Percentiles rank a stretch among this genome's conserved stretches.
Conservation (phyloP, 306 rosid genomes). For the Luffa acutangula region DNA sequence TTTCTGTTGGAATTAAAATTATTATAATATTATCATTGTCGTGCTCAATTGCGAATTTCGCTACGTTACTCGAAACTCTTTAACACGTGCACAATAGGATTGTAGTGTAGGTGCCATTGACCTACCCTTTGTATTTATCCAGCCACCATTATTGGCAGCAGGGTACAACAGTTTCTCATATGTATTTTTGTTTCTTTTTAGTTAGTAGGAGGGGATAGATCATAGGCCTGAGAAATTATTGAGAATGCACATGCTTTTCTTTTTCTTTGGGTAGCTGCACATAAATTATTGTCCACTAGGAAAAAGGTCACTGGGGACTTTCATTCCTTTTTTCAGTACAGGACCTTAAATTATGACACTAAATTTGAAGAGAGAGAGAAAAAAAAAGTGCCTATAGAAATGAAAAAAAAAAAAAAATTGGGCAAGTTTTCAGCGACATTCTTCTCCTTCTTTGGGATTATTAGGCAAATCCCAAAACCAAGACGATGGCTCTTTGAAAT, state of each 20-base stretch:
- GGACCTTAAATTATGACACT: background rate
- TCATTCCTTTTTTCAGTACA: background rate
- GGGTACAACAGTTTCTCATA: background rate
- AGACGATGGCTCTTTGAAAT: conserved; percentile 23
- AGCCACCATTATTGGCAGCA: background rate
- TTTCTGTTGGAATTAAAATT: background rate
- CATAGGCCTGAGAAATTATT: background rate
- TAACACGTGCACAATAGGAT: background rate
- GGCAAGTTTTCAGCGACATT: background rate
- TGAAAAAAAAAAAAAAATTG: background rate
- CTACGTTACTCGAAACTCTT: background rate
- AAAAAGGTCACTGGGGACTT: background rate
- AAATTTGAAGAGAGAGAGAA: background rate
- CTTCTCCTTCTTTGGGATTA: conserved; percentile 12
- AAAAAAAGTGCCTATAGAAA: background rate
- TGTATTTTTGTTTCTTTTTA: background rate
- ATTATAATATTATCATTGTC: background rate
- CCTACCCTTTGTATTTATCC: background rate
- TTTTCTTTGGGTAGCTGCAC: background rate
- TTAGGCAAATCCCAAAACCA: conserved; percentile 30
- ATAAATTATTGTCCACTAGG: background rate
- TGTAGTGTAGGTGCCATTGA: background rate
- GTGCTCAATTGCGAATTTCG: background rate
- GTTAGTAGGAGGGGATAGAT: background rate
- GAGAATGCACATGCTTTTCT: background rate